A percentile compares a stretch with the other conserved stretches of the same genome.
These are phyloP conservation scores for Bacidia rubella DNA, from an alignment of 495 filamentous ascomycete genomes.

Conservation along the genomic window DNA sequence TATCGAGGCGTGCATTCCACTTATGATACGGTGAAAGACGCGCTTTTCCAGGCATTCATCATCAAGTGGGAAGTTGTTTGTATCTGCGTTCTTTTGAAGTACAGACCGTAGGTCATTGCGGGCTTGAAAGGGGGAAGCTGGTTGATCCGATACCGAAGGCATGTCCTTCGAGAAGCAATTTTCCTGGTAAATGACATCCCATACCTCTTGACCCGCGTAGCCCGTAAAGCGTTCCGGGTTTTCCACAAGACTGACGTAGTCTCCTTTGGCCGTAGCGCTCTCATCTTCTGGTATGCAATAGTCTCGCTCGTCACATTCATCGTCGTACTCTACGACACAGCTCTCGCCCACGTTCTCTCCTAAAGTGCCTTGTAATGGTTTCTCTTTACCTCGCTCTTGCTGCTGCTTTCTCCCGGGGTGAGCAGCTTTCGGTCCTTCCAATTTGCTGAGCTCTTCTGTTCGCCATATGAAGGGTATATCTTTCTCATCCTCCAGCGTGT, in stretches of 20 bases:
- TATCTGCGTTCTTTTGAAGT: slow-evolving; percentile 44
- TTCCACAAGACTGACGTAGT: slow-evolving; percentile 87
- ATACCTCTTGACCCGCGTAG: slow-evolving; percentile 77
- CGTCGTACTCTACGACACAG: slow-evolving; percentile 93
- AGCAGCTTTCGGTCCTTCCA: slow-evolving; percentile 79
- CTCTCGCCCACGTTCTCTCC: slow-evolving; percentile 84
- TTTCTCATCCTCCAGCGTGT: slow-evolving; percentile 87
- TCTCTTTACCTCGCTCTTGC: slow-evolving; percentile 46
- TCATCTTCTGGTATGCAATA: slow-evolving; percentile 97
- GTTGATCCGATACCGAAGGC: slow-evolving; percentile 19
- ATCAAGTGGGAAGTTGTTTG: slow-evolving; percentile 50
- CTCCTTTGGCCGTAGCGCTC: slow-evolving; percentile 69
- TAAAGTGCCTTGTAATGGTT: slow-evolving; percentile 67
- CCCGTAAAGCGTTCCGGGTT: slow-evolving; percentile 96
- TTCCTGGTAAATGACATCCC: slow-evolving; percentile 93
- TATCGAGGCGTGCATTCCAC: slow-evolving; percentile 95
- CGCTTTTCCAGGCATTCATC: slow-evolving; percentile 95
- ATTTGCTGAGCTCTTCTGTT: slow-evolving; percentile 78
- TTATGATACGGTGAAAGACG: slow-evolving; percentile 88
- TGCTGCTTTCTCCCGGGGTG: slow-evolving; percentile 70
- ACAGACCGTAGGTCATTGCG: slow-evolving; percentile 74
- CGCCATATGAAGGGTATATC: slow-evolving; percentile 89
- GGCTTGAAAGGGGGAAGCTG: slow-evolving; percentile 39
- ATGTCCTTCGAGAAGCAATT: slow-evolving; percentile 79
- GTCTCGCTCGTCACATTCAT: slow-evolving; percentile 93